phyloP scores from a whole-genome alignment of 495 filamentous ascomycete genomes.

The Neurospora africana region DNA sequence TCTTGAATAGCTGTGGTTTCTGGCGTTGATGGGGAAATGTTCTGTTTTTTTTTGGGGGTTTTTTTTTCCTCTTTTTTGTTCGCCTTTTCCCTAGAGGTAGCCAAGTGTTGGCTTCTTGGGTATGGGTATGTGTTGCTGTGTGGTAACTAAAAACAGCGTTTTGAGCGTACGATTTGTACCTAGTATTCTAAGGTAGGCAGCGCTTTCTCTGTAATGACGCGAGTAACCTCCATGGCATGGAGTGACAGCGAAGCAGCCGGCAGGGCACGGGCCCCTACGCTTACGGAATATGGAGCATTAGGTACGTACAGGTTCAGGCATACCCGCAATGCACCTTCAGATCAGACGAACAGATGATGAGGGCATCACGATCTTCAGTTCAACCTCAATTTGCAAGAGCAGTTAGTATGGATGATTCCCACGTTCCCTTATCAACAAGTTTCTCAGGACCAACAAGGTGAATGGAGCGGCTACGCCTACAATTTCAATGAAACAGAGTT shows the following conservation, averaged over 20 bases:
- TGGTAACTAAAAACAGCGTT: not conserved
- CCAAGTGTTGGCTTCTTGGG: too few species aligned
- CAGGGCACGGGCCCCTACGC: not conserved
- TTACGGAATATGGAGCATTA: not conserved
- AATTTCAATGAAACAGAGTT: not conserved
- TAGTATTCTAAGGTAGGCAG: too few species aligned
- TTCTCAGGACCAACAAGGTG: not conserved
- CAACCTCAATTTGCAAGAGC: not conserved
- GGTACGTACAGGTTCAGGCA: not conserved
- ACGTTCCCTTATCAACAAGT: not conserved
- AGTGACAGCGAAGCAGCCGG: not conserved
- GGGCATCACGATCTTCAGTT: not conserved
- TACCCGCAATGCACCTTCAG: not conserved
- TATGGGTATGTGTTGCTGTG: not conserved
- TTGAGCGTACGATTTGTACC: not conserved
- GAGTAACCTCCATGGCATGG: not conserved
- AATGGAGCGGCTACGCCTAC: not conserved
- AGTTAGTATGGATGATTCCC: not conserved
- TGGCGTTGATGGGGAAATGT: not conserved
- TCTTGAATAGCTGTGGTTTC: not conserved
- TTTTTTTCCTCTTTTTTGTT: too few species aligned
- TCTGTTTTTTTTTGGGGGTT: too few species aligned
- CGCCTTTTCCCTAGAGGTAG: too few species aligned
- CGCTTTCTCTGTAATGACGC: not conserved
- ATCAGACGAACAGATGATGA: not conserved